Evolutionary conservation across 2,329 filamentous ascomycete genomes (phyloP).

Genomic region (Trichoderma afroharzianum): DNA sequence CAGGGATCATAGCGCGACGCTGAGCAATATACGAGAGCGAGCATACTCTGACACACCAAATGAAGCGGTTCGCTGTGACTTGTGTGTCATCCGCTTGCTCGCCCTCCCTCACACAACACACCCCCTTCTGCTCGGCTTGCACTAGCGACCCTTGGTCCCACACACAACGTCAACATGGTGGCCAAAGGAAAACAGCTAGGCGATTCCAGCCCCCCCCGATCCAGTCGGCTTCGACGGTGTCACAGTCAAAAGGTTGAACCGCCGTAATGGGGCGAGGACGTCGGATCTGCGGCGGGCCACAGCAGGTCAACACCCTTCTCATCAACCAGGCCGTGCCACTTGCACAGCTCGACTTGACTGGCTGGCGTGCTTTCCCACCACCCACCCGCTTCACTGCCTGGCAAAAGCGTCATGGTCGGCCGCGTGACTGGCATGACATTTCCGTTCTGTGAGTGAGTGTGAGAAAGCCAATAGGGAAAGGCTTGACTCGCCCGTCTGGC

Average conservation of each 20-base stretch:
- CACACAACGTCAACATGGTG: slow-evolving; percentile 19
- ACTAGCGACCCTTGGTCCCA: slow-evolving; percentile 27
- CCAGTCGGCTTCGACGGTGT: slow-evolving; percentile 20
- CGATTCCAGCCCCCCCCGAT: slow-evolving; percentile 19
- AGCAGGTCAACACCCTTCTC: slow-evolving; percentile 12
- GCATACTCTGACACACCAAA: slow-evolving; percentile 50
- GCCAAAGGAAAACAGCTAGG: slow-evolving; percentile 17
- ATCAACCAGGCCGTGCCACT: slow-evolving; percentile 1
- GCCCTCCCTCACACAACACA: slow-evolving; percentile 22
- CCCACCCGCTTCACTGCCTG: slow-evolving; percentile 8
- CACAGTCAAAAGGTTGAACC: slow-evolving; percentile 17
- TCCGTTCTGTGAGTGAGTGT: neutral
- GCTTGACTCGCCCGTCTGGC: slow-evolving; percentile 9
- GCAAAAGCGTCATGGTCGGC: slow-evolving; percentile 16
- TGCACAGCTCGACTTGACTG: neutral
- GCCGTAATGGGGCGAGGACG: slow-evolving; percentile 19
- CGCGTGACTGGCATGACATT: slow-evolving; percentile 17
- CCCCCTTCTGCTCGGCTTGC: slow-evolving; percentile 26
- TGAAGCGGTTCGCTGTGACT: slow-evolving; percentile 37
- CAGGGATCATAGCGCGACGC: slow-evolving; percentile 39
- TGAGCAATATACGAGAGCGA: slow-evolving; percentile 50
- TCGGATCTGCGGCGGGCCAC: slow-evolving; percentile 20
- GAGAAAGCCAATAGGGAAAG: neutral
- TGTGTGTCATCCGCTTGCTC: slow-evolving; percentile 27
- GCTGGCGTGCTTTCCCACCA: slow-evolving; percentile 1